Evolutionary conservation across 352 stramenopile genomes (phyloP).

Genomic region (Phytophthora chlamydospora): DNA sequence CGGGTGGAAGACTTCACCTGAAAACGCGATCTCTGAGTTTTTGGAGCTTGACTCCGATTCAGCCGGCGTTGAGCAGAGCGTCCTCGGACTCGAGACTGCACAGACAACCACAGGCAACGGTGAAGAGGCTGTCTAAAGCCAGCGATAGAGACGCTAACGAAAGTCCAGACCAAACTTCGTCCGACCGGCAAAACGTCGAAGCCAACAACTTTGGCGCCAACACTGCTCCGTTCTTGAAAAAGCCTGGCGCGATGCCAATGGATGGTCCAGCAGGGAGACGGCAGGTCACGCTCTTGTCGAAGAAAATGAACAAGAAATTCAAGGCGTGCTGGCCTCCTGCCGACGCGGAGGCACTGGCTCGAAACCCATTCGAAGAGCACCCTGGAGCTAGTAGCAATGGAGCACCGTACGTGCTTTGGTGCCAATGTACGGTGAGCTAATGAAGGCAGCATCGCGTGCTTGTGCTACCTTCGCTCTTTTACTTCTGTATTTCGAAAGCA

Average conservation of each 20-base stretch:
- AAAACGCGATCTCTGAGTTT: constrained; percentile 32
- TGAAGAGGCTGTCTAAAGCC: constrained; percentile 3
- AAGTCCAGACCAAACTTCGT: constrained; percentile 6
- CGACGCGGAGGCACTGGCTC: constrained; percentile 25
- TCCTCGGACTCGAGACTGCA: constrained; percentile 34
- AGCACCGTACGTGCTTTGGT: constrained; percentile 59
- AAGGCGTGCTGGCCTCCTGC: constrained; percentile 38
- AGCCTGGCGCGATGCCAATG: background rate
- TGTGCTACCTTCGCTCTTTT: background rate
- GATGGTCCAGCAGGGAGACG: constrained; percentile 8
- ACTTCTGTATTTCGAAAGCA: too few species aligned
- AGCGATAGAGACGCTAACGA: constrained; percentile 3
- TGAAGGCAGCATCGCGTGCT: background rate
- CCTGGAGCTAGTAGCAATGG: background rate
- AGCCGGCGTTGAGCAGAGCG: constrained; percentile 24
- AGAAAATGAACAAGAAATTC: constrained; percentile 59
- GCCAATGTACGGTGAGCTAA: constrained; percentile 64
- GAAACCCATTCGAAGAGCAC: constrained; percentile 50
- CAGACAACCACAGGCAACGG: constrained; percentile 10
- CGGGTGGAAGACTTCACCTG: constrained; percentile 1
- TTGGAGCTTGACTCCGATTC: constrained; percentile 29
- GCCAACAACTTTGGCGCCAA: constrained; percentile 25
- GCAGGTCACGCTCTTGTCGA: constrained; percentile 52
- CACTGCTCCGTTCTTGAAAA: constrained; percentile 34
- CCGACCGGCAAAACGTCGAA: background rate